A percentile compares a stretch with the other conserved stretches of the same genome.
phyloP scores from a whole-genome alignment of 441 rosid genomes.

The Breynia disticha region DNA sequence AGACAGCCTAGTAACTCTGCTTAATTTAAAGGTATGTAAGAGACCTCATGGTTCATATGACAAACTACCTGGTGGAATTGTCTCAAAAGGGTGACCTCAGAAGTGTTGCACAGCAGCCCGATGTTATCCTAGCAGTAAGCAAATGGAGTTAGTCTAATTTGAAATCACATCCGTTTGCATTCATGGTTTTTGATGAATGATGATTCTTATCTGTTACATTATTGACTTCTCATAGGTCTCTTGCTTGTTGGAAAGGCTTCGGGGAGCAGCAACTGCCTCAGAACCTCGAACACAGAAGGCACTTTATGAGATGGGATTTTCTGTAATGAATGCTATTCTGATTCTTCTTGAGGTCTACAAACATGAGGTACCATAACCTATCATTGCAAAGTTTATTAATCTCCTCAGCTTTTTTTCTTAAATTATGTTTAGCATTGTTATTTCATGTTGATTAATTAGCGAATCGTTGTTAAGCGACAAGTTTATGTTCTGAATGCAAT shows the following conservation, averaged over 20 bases:
- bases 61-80: conserved; percentile 58
- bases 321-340: conserved; percentile 58
- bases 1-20: background rate
- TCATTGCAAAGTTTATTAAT: conserved; percentile 6
- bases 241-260: conserved; percentile 83
- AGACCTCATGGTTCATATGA: conserved; percentile 70
- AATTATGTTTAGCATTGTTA: background rate
- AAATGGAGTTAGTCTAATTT: conserved; percentile 9
- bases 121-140: conserved; percentile 67
- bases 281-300: conserved; percentile 94
- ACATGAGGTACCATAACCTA: conserved; percentile 58
- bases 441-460: background rate
- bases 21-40: conserved; percentile 58
- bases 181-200: conserved; percentile 9
- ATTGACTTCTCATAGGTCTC: conserved; percentile 48
- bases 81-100: conserved; percentile 65
- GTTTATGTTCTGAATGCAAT: background rate
- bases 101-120: conserved; percentile 75
- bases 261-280: conserved; percentile 91
- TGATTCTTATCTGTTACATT: conserved; percentile 14
- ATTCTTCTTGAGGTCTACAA: conserved; percentile 87
- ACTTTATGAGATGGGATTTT: conserved; percentile 81
- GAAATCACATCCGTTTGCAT: conserved; percentile 3
- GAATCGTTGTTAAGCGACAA: background rate
- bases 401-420: background rate